Percentiles rank a stretch among this genome's conserved stretches.
phyloP scores from a whole-genome alignment of 164 flowering plant species.

The Aristolochia contorta region DNA sequence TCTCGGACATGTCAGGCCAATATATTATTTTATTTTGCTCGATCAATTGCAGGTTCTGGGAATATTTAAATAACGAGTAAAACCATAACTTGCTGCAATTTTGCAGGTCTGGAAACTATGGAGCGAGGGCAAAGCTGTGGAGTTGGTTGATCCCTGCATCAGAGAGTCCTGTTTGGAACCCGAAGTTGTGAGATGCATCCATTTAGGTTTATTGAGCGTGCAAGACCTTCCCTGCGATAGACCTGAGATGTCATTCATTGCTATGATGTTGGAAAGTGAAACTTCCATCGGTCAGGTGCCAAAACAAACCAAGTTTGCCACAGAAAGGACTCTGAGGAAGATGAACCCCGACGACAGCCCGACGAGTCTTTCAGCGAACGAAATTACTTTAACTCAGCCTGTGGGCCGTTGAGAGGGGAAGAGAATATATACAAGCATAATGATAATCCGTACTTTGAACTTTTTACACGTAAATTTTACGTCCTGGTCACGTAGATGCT shows the following conservation, averaged over 20 bases:
- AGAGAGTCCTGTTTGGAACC: background rate
- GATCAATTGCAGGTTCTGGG: too few relatives aligned
- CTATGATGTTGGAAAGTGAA: slow-evolving; percentile 2
- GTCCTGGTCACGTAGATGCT: too few relatives aligned
- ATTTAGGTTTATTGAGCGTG: slow-evolving; percentile 4
- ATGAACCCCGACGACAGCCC: background rate
- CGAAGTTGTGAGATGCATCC: slow-evolving; percentile 6
- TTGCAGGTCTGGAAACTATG: background rate
- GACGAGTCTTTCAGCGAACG: background rate
- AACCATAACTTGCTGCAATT: too few relatives aligned
- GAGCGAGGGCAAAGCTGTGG: slow-evolving; percentile 2
- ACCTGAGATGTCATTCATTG: slow-evolving; percentile 4
- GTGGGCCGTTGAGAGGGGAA: background rate
- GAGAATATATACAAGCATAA: too few relatives aligned
- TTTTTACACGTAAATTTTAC: too few relatives aligned
- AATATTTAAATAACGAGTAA: too few relatives aligned
- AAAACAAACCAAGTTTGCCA: slow-evolving; percentile 3
- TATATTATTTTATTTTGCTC: too few relatives aligned
- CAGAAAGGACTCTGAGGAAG: background rate
- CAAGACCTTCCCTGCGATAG: slow-evolving; percentile 7
- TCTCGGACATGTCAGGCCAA: slow-evolving; percentile 4
- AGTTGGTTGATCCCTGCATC: slow-evolving; percentile 1
- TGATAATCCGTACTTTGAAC: too few relatives aligned
- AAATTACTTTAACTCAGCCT: background rate
- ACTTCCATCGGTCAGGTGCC: slow-evolving; percentile 1